These are phyloP conservation scores for Nannizzia gypsea DNA, from an alignment of 2,329 filamentous ascomycete genomes.

Conservation along the genomic window DNA sequence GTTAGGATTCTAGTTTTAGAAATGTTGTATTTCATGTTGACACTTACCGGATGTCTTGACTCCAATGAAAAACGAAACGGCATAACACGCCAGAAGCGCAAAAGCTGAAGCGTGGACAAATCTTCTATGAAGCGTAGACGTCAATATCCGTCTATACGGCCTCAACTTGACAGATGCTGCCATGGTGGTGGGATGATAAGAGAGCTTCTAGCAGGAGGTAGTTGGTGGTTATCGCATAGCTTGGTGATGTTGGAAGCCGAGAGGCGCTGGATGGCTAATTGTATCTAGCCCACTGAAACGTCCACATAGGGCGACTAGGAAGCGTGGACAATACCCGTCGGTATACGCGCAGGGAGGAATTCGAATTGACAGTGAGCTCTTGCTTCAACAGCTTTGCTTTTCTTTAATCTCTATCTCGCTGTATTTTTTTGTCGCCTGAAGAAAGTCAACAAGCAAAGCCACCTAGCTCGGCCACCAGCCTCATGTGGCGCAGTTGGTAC, in stretches of 20 bases:
- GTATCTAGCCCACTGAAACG: neutral
- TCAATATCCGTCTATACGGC: constrained; percentile 77
- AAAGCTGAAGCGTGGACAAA: constrained; percentile 68
- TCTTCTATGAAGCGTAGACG: constrained; percentile 72
- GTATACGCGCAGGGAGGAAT: neutral
- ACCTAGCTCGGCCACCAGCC: neutral
- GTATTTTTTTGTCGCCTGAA: neutral
- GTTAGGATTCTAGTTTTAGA: neutral
- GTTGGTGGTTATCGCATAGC: constrained; percentile 8
- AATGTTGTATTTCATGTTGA: neutral
- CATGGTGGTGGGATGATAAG: constrained; percentile 20
- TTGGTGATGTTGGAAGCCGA: neutral
- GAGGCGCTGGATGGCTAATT: neutral
- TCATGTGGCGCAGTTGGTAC: too few relatives aligned
- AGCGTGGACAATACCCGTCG: neutral
- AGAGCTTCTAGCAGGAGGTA: constrained; percentile 1
- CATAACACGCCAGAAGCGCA: constrained; percentile 59
- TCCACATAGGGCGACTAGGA: neutral
- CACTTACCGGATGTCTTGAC: constrained; percentile 56
- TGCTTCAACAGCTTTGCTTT: neutral
- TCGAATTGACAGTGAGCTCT: neutral
- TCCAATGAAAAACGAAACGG: constrained; percentile 58
- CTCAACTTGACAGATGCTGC: constrained; percentile 27
- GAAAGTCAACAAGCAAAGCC: neutral
- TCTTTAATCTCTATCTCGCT: neutral